Base-by-base conservation (phyloP, 768 basidiomycete genomes). In the Psilocybe subaeruginosa region DNA sequence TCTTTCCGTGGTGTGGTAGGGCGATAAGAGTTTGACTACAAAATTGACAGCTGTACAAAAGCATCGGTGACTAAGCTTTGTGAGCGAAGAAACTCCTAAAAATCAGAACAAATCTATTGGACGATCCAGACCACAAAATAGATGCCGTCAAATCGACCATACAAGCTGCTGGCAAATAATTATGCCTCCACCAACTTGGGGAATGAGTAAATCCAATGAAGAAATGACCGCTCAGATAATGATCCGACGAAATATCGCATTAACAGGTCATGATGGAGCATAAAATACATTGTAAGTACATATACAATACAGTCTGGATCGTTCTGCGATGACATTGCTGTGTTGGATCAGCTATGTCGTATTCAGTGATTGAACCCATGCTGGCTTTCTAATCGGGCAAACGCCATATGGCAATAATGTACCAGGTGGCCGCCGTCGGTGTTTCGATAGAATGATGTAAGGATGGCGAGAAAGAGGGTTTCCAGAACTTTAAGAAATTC, bases 401-500 rank as follows among this genome's bases (percentile, higher is more conserved):
- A 43, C 41, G 58, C 58, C 58, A 59, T 53, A 59, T 59, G 58
- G 48, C 58, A 23, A 53, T 33, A 23, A 35, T 51, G 50, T 11
- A 41, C 50, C 58, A 52, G 51, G 50, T 43, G 51, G 49, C 46
- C 43, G 30, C 50, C 33, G 41, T 49, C 33, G 47, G 29, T 37
- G 55, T 50, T 49, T 54, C 41, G 56, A 52, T 51, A 23, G 46
- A 41, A 31, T 41, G 63, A 57, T 53, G 59, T 60, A 52, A 60
- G 48, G 46, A 60, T 60, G 63, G 47, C 48, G 63, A 56, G 47
- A 60, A 54, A 56, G 35, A 47, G 51, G 55, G 17, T 16, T 46
- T 62, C 57, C 64, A 61, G 56, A 50, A 53, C n/a, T 57, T 57
- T 19, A 39, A 51, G 50, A 54, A 31, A 46, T 35, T 57, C 45